A percentile compares a stretch with the other conserved stretches of the same genome.
Evolutionary conservation across 2,329 filamentous ascomycete species (phyloP).

Genomic region (Pseudogymnoascus sp.): DNA sequence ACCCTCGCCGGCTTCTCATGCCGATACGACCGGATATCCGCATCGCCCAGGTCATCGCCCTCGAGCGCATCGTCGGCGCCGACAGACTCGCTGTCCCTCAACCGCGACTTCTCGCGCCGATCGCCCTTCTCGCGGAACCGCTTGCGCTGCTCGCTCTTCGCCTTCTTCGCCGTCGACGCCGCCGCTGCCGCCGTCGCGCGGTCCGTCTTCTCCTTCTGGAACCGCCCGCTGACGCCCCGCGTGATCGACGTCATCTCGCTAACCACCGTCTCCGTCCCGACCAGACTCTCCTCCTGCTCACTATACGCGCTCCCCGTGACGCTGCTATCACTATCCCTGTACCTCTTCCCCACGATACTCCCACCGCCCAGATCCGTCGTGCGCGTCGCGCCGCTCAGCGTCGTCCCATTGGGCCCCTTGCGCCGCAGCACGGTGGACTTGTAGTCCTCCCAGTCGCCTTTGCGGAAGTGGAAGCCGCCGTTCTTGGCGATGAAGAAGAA

Average conservation of each 20-base stretch:
- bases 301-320: slow-evolving; percentile 14
- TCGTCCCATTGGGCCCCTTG: slow-evolving; percentile 80
- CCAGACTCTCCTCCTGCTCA: slow-evolving; percentile 27
- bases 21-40: slow-evolving; percentile 74
- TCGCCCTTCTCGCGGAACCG: not conserved
- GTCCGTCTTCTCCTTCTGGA: slow-evolving; percentile 19
- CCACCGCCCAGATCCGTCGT: slow-evolving; percentile 81
- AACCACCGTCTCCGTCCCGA: slow-evolving; percentile 27
- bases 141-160: slow-evolving; percentile 24
- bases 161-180: slow-evolving; percentile 25
- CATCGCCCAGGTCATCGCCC: slow-evolving; percentile 50
- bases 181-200: slow-evolving; percentile 9
- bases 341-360: slow-evolving; percentile 49
- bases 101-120: not conserved
- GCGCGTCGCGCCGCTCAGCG: slow-evolving; percentile 72
- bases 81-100: slow-evolving; percentile 13
- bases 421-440: slow-evolving; percentile 87
- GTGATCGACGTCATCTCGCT: slow-evolving; percentile 20
- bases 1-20: slow-evolving; percentile 80
- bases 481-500: slow-evolving; percentile 99
- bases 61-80: slow-evolving; percentile 25
- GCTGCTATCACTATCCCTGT: slow-evolving; percentile 25
- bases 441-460: slow-evolving; percentile 96
- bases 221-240: slow-evolving; percentile 13
- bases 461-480: slow-evolving; percentile 78